Evolutionary conservation across 1,139 yeast species (phyloP).

Genomic region (Magnusiomyces fungicola): DNA sequence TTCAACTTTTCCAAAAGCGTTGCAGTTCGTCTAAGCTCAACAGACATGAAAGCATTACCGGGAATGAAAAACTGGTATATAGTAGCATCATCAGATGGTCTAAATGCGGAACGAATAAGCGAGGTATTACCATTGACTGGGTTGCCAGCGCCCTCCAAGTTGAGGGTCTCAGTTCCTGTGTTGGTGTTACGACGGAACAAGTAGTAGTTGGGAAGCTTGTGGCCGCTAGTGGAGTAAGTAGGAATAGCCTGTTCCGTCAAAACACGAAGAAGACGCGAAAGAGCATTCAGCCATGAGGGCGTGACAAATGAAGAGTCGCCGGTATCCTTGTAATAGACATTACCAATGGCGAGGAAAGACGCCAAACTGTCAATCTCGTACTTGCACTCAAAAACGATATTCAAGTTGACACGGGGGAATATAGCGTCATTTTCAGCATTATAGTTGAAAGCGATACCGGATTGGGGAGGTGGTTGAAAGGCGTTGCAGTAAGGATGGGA

Average conservation of each 20-base stretch:
- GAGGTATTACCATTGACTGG: constrained; percentile 72
- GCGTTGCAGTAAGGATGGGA: constrained; percentile 82
- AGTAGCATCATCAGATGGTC: constrained; percentile 89
- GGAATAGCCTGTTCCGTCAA: constrained; percentile 56
- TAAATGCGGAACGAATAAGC: constrained; percentile 71
- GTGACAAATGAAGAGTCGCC: constrained; percentile 47
- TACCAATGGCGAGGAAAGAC: constrained; percentile 65
- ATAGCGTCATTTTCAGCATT: constrained; percentile 59
- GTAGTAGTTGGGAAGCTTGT: constrained; percentile 42
- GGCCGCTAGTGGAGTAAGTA: constrained; percentile 54
- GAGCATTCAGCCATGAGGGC: constrained; percentile 53
- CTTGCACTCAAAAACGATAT: constrained; percentile 76
- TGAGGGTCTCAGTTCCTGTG: constrained; percentile 73
- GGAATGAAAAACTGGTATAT: constrained; percentile 76
- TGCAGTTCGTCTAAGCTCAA: constrained; percentile 46
- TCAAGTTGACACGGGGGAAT: constrained; percentile 62
- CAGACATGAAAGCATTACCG: constrained; percentile 71
- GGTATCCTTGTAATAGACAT: constrained; percentile 56
- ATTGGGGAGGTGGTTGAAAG: constrained; percentile 72
- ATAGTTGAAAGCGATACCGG: constrained; percentile 43
- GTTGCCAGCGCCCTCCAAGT: constrained; percentile 72
- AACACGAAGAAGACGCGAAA: constrained; percentile 45
- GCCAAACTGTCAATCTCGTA: constrained; percentile 85
- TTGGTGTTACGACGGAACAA: constrained; percentile 67
- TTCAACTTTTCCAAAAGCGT: constrained; percentile 20